Evolutionary conservation across 352 stramenopile genomes (phyloP).

Genomic region (Phytophthora ohioensis): DNA sequence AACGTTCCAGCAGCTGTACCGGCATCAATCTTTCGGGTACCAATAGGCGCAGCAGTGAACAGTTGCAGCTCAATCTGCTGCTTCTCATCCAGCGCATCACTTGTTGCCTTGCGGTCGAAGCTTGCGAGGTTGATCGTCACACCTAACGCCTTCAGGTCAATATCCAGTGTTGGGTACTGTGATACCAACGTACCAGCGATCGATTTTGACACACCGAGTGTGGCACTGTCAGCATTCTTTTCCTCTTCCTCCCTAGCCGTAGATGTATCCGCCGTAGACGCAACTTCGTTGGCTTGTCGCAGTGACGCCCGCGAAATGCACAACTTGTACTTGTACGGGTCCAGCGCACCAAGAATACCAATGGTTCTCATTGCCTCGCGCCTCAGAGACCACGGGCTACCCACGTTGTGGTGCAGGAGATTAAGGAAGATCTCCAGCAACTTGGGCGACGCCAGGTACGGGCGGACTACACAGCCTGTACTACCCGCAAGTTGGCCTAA

Average conservation of each 20-base stretch:
- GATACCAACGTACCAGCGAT: constrained; percentile 24
- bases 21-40: constrained; percentile 68
- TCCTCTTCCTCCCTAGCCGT: constrained; percentile 24
- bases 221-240: constrained; percentile 18
- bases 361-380: constrained; percentile 97
- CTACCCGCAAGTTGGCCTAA: constrained; percentile 95
- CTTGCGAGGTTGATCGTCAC: constrained; percentile 62
- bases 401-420: constrained; percentile 92
- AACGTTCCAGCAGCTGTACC: constrained; percentile 33
- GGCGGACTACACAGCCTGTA: constrained; percentile 94
- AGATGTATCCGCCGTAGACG: constrained; percentile 39
- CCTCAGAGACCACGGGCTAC: constrained; percentile 92
- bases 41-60: constrained; percentile 87
- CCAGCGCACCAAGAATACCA: constrained; percentile 95
- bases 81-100: constrained; percentile 83
- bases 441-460: constrained; percentile 96
- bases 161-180: constrained; percentile 57
- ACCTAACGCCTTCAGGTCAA: constrained; percentile 71
- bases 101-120: constrained; percentile 61
- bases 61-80: constrained; percentile 89
- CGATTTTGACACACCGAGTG: constrained; percentile 28
- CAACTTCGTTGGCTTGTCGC: constrained; percentile 73
- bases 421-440: constrained; percentile 95
- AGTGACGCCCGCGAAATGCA: constrained; percentile 76
- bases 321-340: constrained; percentile 96